These are phyloP conservation scores for Diaporthe australafricana DNA, from an alignment of 2,329 filamentous ascomycete species.

Conservation along the genomic window DNA sequence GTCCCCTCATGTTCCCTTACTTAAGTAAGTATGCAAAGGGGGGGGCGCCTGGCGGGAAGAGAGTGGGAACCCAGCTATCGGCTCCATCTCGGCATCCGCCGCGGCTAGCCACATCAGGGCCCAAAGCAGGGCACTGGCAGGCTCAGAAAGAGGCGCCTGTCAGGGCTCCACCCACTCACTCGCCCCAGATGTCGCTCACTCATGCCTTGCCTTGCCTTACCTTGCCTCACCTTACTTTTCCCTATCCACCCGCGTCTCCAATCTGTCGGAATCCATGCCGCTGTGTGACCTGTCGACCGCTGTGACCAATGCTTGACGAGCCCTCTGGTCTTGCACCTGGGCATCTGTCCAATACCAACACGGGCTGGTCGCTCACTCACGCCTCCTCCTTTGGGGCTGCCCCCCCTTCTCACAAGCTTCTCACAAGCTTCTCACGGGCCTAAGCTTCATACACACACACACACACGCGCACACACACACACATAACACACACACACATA, in stretches of 20 bases:
- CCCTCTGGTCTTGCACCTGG: not conserved
- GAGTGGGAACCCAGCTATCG: not conserved
- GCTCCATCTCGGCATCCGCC: slow-evolving; percentile 8
- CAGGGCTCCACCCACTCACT: not conserved
- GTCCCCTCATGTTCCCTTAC: not conserved
- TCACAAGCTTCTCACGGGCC: not conserved
- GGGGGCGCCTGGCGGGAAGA: too few species aligned
- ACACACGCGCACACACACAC: too few species aligned
- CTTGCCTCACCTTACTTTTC: too few species aligned
- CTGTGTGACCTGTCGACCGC: not conserved
- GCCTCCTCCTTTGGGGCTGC: not conserved
- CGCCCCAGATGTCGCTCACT: not conserved
- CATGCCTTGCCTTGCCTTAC: not conserved
- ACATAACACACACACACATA: too few species aligned
- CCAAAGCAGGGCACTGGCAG: not conserved
- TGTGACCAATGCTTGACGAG: not conserved
- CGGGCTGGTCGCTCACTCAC: not conserved
- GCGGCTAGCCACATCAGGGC: not conserved
- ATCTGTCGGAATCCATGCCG: not conserved
- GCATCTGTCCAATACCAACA: not conserved
- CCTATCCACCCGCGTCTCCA: not conserved
- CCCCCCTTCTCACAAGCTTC: not conserved
- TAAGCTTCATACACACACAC: too few species aligned
- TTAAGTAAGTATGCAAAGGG: too few species aligned
- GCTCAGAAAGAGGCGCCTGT: not conserved